Evolutionary conservation across 805 yeast genomes (phyloP).

Genomic region (Ogataea henricii): DNA sequence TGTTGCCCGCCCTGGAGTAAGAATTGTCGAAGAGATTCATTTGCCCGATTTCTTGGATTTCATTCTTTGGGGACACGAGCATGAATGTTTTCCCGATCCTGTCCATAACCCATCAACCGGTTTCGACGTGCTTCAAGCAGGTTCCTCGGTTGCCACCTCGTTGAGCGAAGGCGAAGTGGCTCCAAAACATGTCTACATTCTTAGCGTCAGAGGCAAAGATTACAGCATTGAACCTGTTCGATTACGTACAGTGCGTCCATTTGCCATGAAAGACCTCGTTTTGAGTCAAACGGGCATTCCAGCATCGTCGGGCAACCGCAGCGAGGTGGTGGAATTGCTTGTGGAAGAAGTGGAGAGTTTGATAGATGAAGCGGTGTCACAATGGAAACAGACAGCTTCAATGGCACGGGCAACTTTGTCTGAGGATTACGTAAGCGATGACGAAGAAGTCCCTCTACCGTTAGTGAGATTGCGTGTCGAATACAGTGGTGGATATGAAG

Average conservation of each 20-base stretch:
- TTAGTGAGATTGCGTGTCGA: slow-evolving; percentile 82
- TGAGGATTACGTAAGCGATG: slow-evolving; percentile 28
- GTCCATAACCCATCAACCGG: slow-evolving; percentile 58
- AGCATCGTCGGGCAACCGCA: slow-evolving; percentile 61
- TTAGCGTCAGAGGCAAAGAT: slow-evolving; percentile 61
- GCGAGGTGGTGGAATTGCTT: slow-evolving; percentile 61
- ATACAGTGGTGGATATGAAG: slow-evolving; percentile 86
- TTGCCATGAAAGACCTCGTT: slow-evolving; percentile 66
- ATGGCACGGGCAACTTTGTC: too few species aligned
- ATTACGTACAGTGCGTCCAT: slow-evolving; percentile 78
- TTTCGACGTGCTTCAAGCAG: slow-evolving; percentile 85
- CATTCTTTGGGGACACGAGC: slow-evolving; percentile 97
- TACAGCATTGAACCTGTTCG: slow-evolving; percentile 60
- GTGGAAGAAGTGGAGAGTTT: slow-evolving; percentile 64
- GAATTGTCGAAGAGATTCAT: slow-evolving; percentile 81
- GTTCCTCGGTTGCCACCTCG: slow-evolving; percentile 92
- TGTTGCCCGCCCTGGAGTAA: slow-evolving; percentile 73
- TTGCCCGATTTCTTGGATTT: slow-evolving; percentile 81
- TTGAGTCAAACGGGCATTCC: slow-evolving; percentile 56
- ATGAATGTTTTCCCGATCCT: slow-evolving; percentile 82
- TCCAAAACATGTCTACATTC: slow-evolving; percentile 70
- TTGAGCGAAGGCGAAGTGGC: slow-evolving; percentile 81
- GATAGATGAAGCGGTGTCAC: slow-evolving; percentile 57
- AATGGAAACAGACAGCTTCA: slow-evolving; percentile 47
- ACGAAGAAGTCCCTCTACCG: slow-evolving; percentile 67